A percentile compares a stretch with the other conserved stretches of the same genome.
These are phyloP conservation scores for Stephania cephalantha DNA, from an alignment of 164 flowering plant genomes.

Conservation along the genomic window DNA sequence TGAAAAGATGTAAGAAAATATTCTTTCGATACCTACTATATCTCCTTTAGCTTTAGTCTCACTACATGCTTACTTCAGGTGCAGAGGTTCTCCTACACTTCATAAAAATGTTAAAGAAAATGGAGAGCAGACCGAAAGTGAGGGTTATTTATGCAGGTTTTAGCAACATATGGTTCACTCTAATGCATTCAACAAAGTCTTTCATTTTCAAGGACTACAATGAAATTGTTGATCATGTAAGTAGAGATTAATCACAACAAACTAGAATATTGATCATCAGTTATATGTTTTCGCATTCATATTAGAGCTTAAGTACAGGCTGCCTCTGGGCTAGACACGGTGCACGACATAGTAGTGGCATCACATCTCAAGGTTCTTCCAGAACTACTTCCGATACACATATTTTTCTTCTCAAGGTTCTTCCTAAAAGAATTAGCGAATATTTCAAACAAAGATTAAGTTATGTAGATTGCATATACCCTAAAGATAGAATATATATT, in stretches of 20 bases:
- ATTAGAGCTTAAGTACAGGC: constrained; percentile 31
- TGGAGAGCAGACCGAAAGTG: constrained; percentile 27
- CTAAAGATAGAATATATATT: too few species aligned
- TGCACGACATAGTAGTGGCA: constrained; percentile 59
- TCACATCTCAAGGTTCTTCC: constrained; percentile 31
- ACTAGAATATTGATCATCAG: neutral
- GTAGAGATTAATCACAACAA: neutral
- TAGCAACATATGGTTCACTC: constrained; percentile 69
- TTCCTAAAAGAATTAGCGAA: neutral
- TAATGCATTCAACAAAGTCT: constrained; percentile 63
- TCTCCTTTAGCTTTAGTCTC: too few species aligned
- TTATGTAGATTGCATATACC: too few species aligned
- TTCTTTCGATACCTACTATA: neutral
- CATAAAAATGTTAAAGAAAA: constrained; percentile 34
- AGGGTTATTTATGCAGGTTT: constrained; percentile 60
- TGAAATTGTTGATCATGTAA: constrained; percentile 76
- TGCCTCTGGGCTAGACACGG: constrained; percentile 54
- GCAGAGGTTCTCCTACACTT: constrained; percentile 48
- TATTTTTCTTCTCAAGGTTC: constrained; percentile 77
- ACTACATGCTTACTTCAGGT: constrained; percentile 30
- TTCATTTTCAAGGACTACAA: constrained; percentile 42
- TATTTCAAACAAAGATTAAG: too few species aligned
- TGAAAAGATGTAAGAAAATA: constrained; percentile 48
- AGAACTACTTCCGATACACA: constrained; percentile 75
- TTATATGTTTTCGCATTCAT: neutral